Base-by-base conservation (phyloP, 768 basidiomycete species). In the Lentinula guzmanii region DNA sequence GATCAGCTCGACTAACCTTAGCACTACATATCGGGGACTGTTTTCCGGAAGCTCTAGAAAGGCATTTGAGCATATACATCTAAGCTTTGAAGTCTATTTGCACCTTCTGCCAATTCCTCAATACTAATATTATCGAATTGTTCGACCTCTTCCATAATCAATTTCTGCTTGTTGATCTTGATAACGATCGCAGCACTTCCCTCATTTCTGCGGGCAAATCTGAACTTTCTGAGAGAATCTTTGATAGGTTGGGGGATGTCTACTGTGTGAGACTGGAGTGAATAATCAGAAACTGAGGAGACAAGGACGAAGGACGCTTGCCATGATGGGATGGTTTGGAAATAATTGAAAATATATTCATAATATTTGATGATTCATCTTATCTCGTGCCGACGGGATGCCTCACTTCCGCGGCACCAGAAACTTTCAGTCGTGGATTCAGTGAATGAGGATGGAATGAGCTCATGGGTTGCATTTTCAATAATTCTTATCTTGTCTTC, bases 21-120 rank as follows among this genome's bases (percentile, higher is more conserved):
- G 53, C 15, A 56, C 41, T 9, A 96, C 86, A 71, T 91, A 95
- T 66, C 95, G 83, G 5, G 94, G 94, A 7, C 89, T 82, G 69
- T 88, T 90, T 75, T 90, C 92, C 0, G 95, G 95, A 10, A 96
- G 79, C 70, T 95, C 95, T 95, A 66, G 28, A 7, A 61, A 48
- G 33, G 42, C 31, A 21, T n/a, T 5, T 54, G 37, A 60, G 18
- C 24, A 60, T 31, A 28, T 37, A 7, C 21, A n/a, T 13, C 2
- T 18, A 18, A 52, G 9, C 10, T 48, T 4, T 39, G 63, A 51
- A 24, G 18, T 55, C 13, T 63, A 61, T 37, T 54, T 69, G 60
- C 65, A 92, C 94, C 94, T 75, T 94, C 88, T n/a, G 84, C 90
- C 41, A 98, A 84, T 15, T 95, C 92, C 66, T 90, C 89, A 61